A percentile compares a stretch with the other conserved stretches of the same genome.
Evolutionary conservation across 179 eudicot genomes (phyloP).

Genomic region (Heliamphora pulchella): DNA sequence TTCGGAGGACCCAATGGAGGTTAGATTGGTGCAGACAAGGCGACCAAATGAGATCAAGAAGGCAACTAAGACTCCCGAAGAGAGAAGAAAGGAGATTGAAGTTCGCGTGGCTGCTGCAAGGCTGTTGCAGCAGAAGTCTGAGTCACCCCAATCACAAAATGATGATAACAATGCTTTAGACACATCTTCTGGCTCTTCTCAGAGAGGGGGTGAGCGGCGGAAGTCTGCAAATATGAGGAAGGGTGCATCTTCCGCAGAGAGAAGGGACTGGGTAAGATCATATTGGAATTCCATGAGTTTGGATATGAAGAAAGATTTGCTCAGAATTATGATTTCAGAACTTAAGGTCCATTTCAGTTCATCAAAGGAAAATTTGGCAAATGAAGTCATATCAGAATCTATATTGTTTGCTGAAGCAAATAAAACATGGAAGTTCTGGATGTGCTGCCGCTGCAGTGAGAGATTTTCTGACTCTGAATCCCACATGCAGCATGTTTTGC

Average conservation of each 20-base stretch:
- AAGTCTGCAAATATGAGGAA: conserved; percentile 37
- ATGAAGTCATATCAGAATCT: conserved; percentile 66
- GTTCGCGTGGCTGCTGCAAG: conserved; percentile 96
- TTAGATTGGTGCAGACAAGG: conserved; percentile 29
- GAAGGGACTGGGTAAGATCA: conserved; percentile 53
- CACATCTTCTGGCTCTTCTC: conserved; percentile 30
- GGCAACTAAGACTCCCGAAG: conserved; percentile 79
- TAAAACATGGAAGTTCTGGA: conserved; percentile 77
- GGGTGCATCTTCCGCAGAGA: conserved; percentile 50
- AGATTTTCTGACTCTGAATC: conserved; percentile 50
- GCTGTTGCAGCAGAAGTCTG: conserved; percentile 79
- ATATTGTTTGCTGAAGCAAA: conserved; percentile 48
- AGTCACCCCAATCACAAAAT: conserved; percentile 20
- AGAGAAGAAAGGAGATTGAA: conserved; percentile 87
- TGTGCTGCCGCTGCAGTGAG: conserved; percentile 72
- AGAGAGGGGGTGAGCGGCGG: conserved; percentile 48
- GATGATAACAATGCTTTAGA: conserved; percentile 29
- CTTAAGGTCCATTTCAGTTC: conserved; percentile 55
- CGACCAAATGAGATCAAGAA: conserved; percentile 86
- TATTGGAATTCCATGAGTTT: conserved; percentile 70
- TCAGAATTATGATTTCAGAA: conserved; percentile 50
- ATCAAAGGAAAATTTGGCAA: conserved; percentile 43
- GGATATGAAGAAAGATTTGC: conserved; percentile 58
- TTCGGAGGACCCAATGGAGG: conserved; percentile 82
- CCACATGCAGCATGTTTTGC: conserved; percentile 59